These are phyloP conservation scores for Pichia cactophila DNA, from an alignment of 1,139 yeast species.

Conservation along the genomic window DNA sequence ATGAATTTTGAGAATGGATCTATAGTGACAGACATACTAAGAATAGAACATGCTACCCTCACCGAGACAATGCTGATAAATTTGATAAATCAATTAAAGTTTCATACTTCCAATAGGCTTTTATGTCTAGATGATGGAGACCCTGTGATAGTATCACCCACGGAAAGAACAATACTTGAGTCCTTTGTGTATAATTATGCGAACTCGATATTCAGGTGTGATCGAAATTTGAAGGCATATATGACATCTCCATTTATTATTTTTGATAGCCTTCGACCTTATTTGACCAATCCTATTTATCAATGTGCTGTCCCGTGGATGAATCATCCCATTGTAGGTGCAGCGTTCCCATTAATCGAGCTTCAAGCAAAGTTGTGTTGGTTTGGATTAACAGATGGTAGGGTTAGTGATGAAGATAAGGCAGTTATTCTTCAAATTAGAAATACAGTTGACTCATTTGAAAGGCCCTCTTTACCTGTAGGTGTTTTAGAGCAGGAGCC, in stretches of 20 bases:
- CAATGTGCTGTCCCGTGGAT: conserved; percentile 28
- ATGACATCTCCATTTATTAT: conserved; percentile 27
- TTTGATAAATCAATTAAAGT: not conserved
- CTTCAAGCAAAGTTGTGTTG: conserved; percentile 27
- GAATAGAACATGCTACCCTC: not conserved
- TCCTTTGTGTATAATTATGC: conserved; percentile 26
- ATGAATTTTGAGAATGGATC: not conserved
- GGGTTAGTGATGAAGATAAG: conserved; percentile 8
- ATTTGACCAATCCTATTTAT: conserved; percentile 20
- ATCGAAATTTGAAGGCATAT: conserved; percentile 14
- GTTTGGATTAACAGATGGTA: conserved; percentile 16
- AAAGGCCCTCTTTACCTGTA: conserved; percentile 20
- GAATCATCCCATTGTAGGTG: conserved; percentile 30
- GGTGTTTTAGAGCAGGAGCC: conserved; percentile 18
- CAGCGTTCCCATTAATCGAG: conserved; percentile 25
- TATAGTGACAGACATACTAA: not conserved
- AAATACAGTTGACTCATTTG: conserved; percentile 17
- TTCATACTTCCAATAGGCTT: not conserved
- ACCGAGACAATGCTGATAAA: not conserved
- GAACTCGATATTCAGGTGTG: conserved; percentile 22
- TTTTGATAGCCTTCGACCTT: conserved; percentile 19
- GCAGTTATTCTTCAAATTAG: not conserved
- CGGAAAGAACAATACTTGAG: conserved; percentile 25
- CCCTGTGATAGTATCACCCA: conserved; percentile 5
- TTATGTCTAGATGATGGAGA: not conserved